Evolutionary conservation across 176 grass and related monocot species (phyloP), one percentile per base, ranked within the genome.

Genomic region (Oryza coarctata): DNA sequence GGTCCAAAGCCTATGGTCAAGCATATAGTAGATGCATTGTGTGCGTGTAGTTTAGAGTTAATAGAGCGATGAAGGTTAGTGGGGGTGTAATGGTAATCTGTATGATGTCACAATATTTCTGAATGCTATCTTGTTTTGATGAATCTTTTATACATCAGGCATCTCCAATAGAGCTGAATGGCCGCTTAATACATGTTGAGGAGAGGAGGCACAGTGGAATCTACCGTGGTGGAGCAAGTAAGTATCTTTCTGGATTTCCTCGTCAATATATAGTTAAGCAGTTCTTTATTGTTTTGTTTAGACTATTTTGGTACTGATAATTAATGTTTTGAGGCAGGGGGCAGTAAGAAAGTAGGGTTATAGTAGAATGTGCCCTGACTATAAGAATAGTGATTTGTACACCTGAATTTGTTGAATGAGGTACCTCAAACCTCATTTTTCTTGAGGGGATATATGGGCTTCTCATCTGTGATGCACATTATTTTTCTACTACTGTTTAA

Each of bases 151-250:
- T 68, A 68, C 14, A 29, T 39, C 83, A 97, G 95, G 92, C 90
- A 87, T 97, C 95, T 87, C 92, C 95, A 28, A 74, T 97, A 55
- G 85, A 94, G 73, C 77, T 97, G 74, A 97, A 94, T 89, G 95
- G 95, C 5, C 87, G 92, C 77, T 27, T 52, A 34, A 79, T 94
- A 81, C 78, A 91, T 87, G 82, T 97, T 70, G 90, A 94, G 60
- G 95, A 88, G 88, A 88, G 86, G 74, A 97, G 90, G 89, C 75
- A 84, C 73, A 82, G 82, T 43, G 81, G 90, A 76, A 34, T 77
- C 66, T 86, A 88, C 68, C 88, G 86, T 15, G 80, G 90, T 20
- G 80, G 83, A 7, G 88, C 88, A 84, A 90, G 95, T 97, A 89
- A 94, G 90, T 92, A 33, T 81, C 70, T 9, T 22, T 25, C 70